Evolutionary conservation across 1,139 yeast species (phyloP).

Genomic region (Hemisphaericaspora subhashii): DNA sequence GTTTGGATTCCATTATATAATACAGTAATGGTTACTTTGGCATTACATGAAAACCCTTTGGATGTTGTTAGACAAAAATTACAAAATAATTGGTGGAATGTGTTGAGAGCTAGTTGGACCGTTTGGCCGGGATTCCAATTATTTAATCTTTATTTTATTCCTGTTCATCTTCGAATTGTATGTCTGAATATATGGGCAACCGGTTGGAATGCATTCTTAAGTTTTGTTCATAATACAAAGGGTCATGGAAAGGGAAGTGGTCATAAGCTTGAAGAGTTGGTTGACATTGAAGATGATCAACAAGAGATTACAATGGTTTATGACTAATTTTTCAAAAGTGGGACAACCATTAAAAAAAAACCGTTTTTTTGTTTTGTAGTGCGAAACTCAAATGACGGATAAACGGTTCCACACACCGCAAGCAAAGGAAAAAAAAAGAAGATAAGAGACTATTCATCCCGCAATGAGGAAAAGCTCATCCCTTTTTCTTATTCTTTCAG

Average conservation of each 20-base stretch:
- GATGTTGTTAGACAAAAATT: constrained; percentile 35
- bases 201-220: constrained; percentile 48
- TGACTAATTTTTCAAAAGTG: constrained; percentile 11
- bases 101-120: constrained; percentile 42
- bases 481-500: neutral
- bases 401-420: too few species aligned
- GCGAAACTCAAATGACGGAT: too few species aligned
- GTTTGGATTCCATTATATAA: constrained; percentile 50
- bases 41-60: constrained; percentile 38
- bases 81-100: constrained; percentile 44
- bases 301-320: constrained; percentile 31
- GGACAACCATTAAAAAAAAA: too few species aligned
- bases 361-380: too few species aligned
- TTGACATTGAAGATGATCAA: constrained; percentile 39
- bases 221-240: constrained; percentile 42
- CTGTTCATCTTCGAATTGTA: constrained; percentile 42
- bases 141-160: constrained; percentile 38
- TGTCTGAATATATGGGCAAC: constrained; percentile 42
- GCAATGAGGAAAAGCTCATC: too few species aligned
- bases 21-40: constrained; percentile 39
- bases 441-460: too few species aligned
- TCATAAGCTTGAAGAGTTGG: constrained; percentile 36
- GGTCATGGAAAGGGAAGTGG: constrained; percentile 49
- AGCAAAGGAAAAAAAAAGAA: too few species aligned
- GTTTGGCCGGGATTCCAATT: constrained; percentile 49